Base-by-base conservation (phyloP, 495 filamentous ascomycete genomes). In the Pseudotulostoma volvatum region DNA sequence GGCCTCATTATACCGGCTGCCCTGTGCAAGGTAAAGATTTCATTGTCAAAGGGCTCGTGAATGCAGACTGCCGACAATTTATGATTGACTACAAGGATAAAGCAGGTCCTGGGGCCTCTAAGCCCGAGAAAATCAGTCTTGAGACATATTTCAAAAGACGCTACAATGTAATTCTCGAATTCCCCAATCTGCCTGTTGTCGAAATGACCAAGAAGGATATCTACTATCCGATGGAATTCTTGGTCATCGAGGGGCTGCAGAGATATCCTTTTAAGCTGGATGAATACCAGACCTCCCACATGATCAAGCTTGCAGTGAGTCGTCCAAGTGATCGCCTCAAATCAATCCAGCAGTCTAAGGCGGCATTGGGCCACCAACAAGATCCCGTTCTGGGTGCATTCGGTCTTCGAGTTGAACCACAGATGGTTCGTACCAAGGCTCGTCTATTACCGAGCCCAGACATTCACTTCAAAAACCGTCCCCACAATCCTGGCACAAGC, bases 221-320 rank as follows among this genome's bases (percentile, higher is more conserved):
- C 3, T 48, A 72, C 1, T 82, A 88, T 43, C 90, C 87, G 1
- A 76, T 90, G 63, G 90, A 96, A 46, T 40, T 82, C 1, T 71
- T 84, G 49, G 55, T 47, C 11, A 64, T 82, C 50, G 55, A 63
- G 4, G 51, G 53, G 0, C 77, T 83, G 35, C 83, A 93, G 58
- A 72, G 77, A 0, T 97, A 86, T 55, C 65, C 67, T 1, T 82
- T 61, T 60, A 95, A 93, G 64, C 61, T 95, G 1, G 73, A 73
- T 43, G 71, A 81, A 13, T 48, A 43, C 1, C 54, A 69, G 66
- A 90, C 85, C 0, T 53, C 69, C 0, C 50, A 70, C 7, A 95
- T 97, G 88, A 93, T 97, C 58, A 84, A 78, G 51, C 84, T 82
- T 53, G 84, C 86, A 1, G 76, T 74, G 3, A 64, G 64, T 18